phyloP scores from a whole-genome alignment of 352 stramenopile species.

The Phytopythium oedochilum region DNA sequence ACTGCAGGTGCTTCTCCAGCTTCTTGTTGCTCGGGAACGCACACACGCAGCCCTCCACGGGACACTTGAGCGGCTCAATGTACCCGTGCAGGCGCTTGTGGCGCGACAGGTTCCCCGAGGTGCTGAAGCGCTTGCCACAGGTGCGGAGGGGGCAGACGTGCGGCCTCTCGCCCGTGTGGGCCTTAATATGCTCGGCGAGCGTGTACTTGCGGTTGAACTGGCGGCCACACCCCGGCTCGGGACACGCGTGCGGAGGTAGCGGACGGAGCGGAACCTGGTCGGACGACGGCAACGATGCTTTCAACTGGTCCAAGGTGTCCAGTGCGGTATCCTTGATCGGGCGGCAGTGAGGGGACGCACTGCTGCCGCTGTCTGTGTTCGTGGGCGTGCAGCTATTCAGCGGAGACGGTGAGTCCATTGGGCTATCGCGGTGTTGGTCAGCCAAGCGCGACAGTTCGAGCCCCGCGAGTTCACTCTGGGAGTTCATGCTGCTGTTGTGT shows the following conservation, averaged over 20 bases:
- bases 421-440: neutral
- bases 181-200: conserved; percentile 29
- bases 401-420: neutral
- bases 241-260: conserved; percentile 16
- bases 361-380: neutral
- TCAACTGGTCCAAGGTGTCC: neutral
- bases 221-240: conserved; percentile 15
- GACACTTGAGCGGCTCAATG: conserved; percentile 20
- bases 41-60: conserved; percentile 14
- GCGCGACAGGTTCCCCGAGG: conserved; percentile 32
- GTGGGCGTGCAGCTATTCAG: conserved; percentile 1
- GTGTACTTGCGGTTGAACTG: conserved; percentile 29
- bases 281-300: neutral
- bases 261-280: neutral
- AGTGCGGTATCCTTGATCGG: neutral
- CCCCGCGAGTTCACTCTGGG: neutral
- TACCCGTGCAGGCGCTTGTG: conserved; percentile 30
- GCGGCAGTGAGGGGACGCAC: neutral
- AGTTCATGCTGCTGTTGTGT: neutral
- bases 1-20: conserved; percentile 29
- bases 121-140: conserved; percentile 41
- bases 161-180: no score
- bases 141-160: no score
- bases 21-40: conserved; percentile 17
- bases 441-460: neutral